These are phyloP conservation scores for Aspergillus campestris DNA, from an alignment of 495 filamentous ascomycete species.

Conservation along the genomic window DNA sequence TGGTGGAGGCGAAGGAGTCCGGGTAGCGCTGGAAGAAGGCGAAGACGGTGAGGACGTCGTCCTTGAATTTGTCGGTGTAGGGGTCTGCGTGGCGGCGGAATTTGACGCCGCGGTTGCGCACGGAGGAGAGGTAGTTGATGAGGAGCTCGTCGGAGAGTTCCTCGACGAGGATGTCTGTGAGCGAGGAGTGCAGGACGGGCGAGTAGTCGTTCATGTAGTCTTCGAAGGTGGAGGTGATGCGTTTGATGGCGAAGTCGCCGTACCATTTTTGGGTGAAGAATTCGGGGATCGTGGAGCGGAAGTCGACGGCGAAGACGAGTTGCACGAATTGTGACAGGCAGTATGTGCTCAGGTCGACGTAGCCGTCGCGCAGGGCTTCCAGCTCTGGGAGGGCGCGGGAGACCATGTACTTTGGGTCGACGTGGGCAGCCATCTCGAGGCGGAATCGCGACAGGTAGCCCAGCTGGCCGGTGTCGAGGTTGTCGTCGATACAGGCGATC, in stretches of 20 bases:
- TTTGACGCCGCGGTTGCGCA: conserved; percentile 83
- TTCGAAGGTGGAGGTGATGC: conserved; percentile 85
- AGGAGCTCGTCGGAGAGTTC: conserved; percentile 87
- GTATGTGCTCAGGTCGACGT: conserved; percentile 86
- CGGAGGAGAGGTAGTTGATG: conserved; percentile 72
- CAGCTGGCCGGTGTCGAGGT: conserved; percentile 54
- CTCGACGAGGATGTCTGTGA: conserved; percentile 82
- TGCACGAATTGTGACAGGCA: conserved; percentile 77
- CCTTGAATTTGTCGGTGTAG: conserved; percentile 81
- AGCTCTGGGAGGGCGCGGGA: conserved; percentile 61
- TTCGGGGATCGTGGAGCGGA: conserved; percentile 67
- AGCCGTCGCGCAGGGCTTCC: conserved; percentile 71
- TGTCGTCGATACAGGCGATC: conserved; percentile 92
- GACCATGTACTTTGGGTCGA: conserved; percentile 72
- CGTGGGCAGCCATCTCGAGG: conserved; percentile 64
- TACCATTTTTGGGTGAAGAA: conserved; percentile 94
- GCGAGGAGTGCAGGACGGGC: conserved; percentile 68
- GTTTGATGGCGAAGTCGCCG: conserved; percentile 67
- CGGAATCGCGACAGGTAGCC: conserved; percentile 78
- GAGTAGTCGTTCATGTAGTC: conserved; percentile 87
- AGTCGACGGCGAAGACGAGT: conserved; percentile 81
- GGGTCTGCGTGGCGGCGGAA: conserved; percentile 71
- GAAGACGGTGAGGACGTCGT: conserved; percentile 80
- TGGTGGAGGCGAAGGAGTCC: conserved; percentile 56
- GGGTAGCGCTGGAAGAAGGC: conserved; percentile 54